Evolutionary conservation across 805 yeast genomes (phyloP).

Genomic region (Priceomyces fermenticarens): DNA sequence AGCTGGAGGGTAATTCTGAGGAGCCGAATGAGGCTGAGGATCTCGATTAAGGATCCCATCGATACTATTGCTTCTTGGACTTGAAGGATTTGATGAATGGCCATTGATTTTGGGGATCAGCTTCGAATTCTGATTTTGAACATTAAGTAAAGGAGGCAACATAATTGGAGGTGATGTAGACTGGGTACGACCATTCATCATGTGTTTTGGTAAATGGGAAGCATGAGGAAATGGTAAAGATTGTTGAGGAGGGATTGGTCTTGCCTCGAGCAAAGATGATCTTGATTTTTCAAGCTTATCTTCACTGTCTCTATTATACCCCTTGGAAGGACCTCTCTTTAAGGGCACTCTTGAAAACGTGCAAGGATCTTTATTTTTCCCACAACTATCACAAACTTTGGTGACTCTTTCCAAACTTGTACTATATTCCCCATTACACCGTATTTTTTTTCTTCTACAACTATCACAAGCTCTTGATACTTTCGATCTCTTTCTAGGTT

Average conservation of each 20-base stretch:
- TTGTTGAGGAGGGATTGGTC: conserved; percentile 2
- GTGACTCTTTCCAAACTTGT: conserved; percentile 44
- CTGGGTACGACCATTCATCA: conserved; percentile 1
- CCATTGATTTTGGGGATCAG: conserved; percentile 6
- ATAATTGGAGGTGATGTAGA: conserved; percentile 21
- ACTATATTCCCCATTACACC: conserved; percentile 62
- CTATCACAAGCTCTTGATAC: conserved; percentile 82
- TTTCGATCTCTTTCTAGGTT: conserved; percentile 59
- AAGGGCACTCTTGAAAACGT: conserved; percentile 69
- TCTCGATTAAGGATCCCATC: conserved; percentile 6
- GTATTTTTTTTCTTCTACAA: conserved; percentile 69
- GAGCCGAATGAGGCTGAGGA: not conserved
- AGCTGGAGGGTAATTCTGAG: conserved; percentile 1
- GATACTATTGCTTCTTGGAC: conserved; percentile 12
- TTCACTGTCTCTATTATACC: conserved; percentile 49
- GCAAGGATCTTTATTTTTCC: conserved; percentile 57
- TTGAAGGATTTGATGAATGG: conserved; percentile 13
- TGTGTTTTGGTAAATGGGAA: conserved; percentile 1
- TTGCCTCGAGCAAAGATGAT: not conserved
- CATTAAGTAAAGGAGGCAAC: conserved; percentile 23
- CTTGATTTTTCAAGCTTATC: conserved; percentile 27
- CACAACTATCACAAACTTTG: conserved; percentile 60
- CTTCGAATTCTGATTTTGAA: conserved; percentile 7
- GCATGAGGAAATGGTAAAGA: conserved; percentile 8
- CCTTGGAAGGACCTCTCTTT: conserved; percentile 79